A percentile compares a stretch with the other conserved stretches of the same genome.
Conservation (phyloP, 257 asterid genomes). For the Jacaranda mimosifolia region DNA sequence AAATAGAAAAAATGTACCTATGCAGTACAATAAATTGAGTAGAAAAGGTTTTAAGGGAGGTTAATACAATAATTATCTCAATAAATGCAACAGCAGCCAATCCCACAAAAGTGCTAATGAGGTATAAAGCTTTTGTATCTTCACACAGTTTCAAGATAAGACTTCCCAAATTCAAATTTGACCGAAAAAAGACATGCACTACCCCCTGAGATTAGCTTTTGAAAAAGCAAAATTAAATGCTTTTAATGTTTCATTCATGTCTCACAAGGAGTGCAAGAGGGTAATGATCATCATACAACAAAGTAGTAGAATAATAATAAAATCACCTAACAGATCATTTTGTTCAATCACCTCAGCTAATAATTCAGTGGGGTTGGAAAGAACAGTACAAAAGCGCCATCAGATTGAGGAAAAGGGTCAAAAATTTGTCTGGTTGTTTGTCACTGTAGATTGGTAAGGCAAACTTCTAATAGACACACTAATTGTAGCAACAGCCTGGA, state of each 20-base stretch:
- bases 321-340: constrained; percentile 8
- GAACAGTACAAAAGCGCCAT: background rate
- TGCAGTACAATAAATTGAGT: too few relatives aligned
- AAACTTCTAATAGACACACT: background rate
- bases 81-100: background rate
- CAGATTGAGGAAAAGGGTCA: background rate
- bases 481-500: constrained; percentile 1
- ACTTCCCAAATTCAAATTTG: background rate
- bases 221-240: constrained; percentile 36
- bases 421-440: background rate
- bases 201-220: constrained; percentile 15
- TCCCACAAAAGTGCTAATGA: background rate
- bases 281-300: constrained; percentile 31
- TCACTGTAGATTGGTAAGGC: too few relatives aligned
- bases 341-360: constrained; percentile 35
- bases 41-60: too few relatives aligned
- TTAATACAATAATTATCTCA: background rate
- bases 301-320: constrained; percentile 20
- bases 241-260: constrained; percentile 28
- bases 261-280: constrained; percentile 28
- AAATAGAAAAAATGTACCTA: too few relatives aligned
- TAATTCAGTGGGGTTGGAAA: background rate
- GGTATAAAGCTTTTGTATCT: background rate
- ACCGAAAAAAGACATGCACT: constrained; percentile 8
- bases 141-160: background rate